Percentiles rank a stretch among this genome's conserved stretches.
These are phyloP conservation scores for Fomitopsis betulina DNA, from an alignment of 1,284 basidiomycete species.

Conservation along the genomic window DNA sequence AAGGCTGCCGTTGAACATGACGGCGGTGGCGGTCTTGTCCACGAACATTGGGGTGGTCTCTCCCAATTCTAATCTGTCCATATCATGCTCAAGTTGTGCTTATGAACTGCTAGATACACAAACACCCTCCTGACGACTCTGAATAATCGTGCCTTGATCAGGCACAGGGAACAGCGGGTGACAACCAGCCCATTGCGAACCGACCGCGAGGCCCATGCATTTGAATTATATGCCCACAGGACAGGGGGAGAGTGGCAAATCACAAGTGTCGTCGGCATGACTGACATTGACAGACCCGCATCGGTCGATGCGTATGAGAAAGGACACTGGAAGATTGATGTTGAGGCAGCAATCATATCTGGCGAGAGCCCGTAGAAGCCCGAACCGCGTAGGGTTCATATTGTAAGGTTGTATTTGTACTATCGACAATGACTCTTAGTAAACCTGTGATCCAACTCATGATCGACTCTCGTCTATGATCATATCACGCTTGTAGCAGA, in stretches of 20 bases:
- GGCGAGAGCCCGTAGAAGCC: too few relatives aligned
- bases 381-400: too few relatives aligned
- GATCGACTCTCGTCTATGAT: not conserved
- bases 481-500: too few relatives aligned
- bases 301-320: not conserved
- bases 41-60: too few relatives aligned
- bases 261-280: not conserved
- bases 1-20: too few relatives aligned
- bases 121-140: not conserved
- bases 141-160: not conserved
- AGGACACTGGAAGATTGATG: not conserved
- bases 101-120: not conserved
- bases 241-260: not conserved
- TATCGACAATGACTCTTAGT: too few relatives aligned
- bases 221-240: not conserved
- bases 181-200: not conserved
- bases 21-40: too few relatives aligned
- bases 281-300: not conserved
- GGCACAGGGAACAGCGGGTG: not conserved
- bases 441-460: not conserved
- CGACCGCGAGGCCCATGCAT: not conserved
- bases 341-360: too few relatives aligned
- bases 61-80: too few relatives aligned
- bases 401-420: too few relatives aligned
- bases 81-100: not conserved